phyloP scores from a whole-genome alignment of 352 stramenopile genomes.

The Aphanomyces invadans region DNA sequence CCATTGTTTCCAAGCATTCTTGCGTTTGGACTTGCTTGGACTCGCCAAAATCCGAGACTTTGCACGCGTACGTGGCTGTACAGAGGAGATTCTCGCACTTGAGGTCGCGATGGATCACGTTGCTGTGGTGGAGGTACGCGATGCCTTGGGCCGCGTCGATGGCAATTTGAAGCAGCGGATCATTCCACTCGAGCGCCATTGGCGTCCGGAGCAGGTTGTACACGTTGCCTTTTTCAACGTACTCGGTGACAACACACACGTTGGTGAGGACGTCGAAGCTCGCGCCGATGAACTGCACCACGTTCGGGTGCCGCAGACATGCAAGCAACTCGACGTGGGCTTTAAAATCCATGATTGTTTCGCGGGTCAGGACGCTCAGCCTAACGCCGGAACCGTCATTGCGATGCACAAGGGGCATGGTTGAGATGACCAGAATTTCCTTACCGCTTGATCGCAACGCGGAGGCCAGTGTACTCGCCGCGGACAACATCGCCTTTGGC shows the following conservation, averaged over 20 bases:
- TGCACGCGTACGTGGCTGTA: constrained; percentile 66
- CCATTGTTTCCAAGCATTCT: constrained; percentile 57
- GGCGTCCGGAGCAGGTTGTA: constrained; percentile 47
- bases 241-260: constrained; percentile 69
- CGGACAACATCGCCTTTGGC: constrained; percentile 55
- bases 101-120: constrained; percentile 75
- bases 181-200: constrained; percentile 65
- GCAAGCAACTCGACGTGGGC: constrained; percentile 68
- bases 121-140: constrained; percentile 74
- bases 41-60: constrained; percentile 77
- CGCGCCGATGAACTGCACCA: constrained; percentile 80
- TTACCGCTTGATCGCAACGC: constrained; percentile 74
- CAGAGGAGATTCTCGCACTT: constrained; percentile 75
- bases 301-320: constrained; percentile 75
- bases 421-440: too few relatives aligned
- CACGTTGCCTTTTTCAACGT: constrained; percentile 65
- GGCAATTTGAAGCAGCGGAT: constrained; percentile 69
- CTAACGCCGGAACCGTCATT: too few relatives aligned
- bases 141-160: constrained; percentile 75
- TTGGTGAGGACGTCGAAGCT: constrained; percentile 78
- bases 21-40: constrained; percentile 43
- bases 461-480: constrained; percentile 65
- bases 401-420: too few relatives aligned
- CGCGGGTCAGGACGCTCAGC: constrained; percentile 45
- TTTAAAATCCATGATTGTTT: constrained; percentile 65